Percentiles rank a stretch among this genome's conserved stretches.
These are phyloP conservation scores for Alloteropsis semialata DNA, from an alignment of 176 grass and related monocot genomes.

Conservation along the genomic window DNA sequence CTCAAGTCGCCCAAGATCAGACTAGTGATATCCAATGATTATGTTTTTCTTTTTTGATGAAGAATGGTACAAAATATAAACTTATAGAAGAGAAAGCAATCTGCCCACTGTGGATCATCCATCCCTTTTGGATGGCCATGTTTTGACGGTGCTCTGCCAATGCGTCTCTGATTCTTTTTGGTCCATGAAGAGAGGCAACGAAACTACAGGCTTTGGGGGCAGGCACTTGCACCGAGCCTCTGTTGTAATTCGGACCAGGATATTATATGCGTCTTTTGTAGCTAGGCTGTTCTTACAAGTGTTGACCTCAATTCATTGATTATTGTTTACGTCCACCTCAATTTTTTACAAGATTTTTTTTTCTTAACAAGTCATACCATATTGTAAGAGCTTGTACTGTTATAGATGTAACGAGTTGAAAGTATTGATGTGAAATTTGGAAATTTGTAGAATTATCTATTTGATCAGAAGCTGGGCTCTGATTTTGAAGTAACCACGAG, in stretches of 20 bases:
- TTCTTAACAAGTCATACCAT: neutral
- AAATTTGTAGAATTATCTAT: neutral
- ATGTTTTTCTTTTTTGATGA: neutral
- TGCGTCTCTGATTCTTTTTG: constrained; percentile 38
- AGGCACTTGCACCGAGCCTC: neutral
- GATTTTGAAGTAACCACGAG: too few species aligned
- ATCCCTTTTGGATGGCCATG: constrained; percentile 39
- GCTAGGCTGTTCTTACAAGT: constrained; percentile 36
- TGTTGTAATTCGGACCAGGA: constrained; percentile 20
- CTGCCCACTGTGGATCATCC: neutral
- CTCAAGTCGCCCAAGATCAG: constrained; percentile 74
- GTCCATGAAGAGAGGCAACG: neutral
- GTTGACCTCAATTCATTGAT: constrained; percentile 33
- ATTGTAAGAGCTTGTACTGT: neutral
- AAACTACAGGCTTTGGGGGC: neutral
- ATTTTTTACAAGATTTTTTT: constrained; percentile 4
- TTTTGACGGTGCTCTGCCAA: constrained; percentile 46
- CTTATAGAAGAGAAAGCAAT: constrained; percentile 19
- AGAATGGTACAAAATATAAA: neutral
- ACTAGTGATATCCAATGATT: constrained; percentile 21
- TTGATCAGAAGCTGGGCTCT: neutral
- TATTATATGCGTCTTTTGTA: constrained; percentile 25
- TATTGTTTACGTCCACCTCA: constrained; percentile 1
- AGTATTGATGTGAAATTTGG: neutral
- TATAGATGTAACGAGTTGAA: neutral